Evolutionary conservation across 2,329 filamentous ascomycete species (phyloP).

Genomic region (Monilinia aucupariae): DNA sequence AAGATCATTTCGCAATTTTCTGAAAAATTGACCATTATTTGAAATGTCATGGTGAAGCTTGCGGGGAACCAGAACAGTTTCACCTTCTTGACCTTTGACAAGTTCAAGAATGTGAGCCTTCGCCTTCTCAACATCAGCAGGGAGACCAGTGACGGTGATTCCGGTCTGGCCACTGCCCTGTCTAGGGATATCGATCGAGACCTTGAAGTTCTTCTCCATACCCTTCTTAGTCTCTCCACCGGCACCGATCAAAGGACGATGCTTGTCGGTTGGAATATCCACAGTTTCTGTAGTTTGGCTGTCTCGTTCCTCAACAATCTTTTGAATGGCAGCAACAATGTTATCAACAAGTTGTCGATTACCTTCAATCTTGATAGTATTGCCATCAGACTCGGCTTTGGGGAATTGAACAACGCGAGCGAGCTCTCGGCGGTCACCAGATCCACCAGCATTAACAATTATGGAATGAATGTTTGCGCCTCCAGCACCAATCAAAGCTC

Average conservation of each 20-base stretch:
- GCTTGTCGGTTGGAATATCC: conserved; percentile 84
- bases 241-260: conserved; percentile 83
- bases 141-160: conserved; percentile 78
- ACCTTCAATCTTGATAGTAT: conserved; percentile 83
- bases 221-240: conserved; percentile 81
- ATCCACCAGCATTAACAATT: conserved; percentile 81
- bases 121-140: conserved; percentile 73
- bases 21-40: conserved; percentile 91
- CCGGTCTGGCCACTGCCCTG: conserved; percentile 79
- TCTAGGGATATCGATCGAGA: conserved; percentile 85
- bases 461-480: conserved; percentile 83
- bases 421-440: conserved; percentile 75
- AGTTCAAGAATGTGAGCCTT: conserved; percentile 77
- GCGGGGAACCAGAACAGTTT: conserved; percentile 78
- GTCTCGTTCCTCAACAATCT: conserved; percentile 76
- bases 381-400: conserved; percentile 75
- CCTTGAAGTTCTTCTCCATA: conserved; percentile 78
- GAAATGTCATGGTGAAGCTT: conserved; percentile 77
- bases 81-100: conserved; percentile 80
- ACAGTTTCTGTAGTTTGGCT: conserved; percentile 73
- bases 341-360: conserved; percentile 79
- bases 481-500: conserved; percentile 78
- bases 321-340: conserved; percentile 75
- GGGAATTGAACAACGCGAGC: conserved; percentile 93
- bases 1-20: conserved; percentile 76